Percentiles rank a stretch among this genome's conserved stretches.
Evolutionary conservation across 345 rosid genomes (phyloP).

Genomic region (Kernera saxatilis): DNA sequence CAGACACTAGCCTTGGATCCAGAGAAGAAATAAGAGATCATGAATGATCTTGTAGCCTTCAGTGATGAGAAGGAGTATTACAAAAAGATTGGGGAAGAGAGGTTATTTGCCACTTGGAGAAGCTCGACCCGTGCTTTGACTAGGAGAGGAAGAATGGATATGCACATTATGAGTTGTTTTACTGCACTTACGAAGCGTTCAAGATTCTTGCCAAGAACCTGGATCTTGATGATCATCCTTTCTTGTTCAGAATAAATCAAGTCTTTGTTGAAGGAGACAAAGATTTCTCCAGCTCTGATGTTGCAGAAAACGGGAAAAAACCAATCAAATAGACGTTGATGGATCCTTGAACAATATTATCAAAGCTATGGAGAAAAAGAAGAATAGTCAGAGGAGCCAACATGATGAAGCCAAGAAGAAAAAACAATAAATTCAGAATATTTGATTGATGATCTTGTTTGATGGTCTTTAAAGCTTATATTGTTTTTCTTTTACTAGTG

Average conservation of each 20-base stretch:
- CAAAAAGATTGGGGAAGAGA: constrained; percentile 38
- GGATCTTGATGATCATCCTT: constrained; percentile 28
- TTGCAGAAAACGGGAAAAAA: constrained; percentile 33
- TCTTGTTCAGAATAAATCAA: constrained; percentile 19
- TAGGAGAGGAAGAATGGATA: constrained; percentile 63
- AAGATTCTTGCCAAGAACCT: constrained; percentile 37
- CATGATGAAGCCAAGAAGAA: constrained; percentile 8
- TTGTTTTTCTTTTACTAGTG: background rate
- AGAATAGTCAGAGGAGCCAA: background rate
- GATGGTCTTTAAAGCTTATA: background rate
- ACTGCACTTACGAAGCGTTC: constrained; percentile 42
- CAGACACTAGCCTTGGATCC: constrained; percentile 37
- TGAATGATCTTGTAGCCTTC: constrained; percentile 29
- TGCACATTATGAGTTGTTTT: constrained; percentile 40
- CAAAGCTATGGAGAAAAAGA: constrained; percentile 18
- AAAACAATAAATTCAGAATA: background rate
- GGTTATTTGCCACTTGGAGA: constrained; percentile 45
- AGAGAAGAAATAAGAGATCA: constrained; percentile 32
- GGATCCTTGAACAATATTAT: constrained; percentile 29
- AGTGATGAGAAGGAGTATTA: constrained; percentile 33
- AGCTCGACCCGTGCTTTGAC: constrained; percentile 65
- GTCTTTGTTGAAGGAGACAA: constrained; percentile 28
- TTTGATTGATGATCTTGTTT: background rate
- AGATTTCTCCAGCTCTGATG: constrained; percentile 42
- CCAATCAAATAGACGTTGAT: constrained; percentile 5